Base-by-base conservation (phyloP, 2,329 filamentous ascomycete species). In the Lecanicillium sp. region DNA sequence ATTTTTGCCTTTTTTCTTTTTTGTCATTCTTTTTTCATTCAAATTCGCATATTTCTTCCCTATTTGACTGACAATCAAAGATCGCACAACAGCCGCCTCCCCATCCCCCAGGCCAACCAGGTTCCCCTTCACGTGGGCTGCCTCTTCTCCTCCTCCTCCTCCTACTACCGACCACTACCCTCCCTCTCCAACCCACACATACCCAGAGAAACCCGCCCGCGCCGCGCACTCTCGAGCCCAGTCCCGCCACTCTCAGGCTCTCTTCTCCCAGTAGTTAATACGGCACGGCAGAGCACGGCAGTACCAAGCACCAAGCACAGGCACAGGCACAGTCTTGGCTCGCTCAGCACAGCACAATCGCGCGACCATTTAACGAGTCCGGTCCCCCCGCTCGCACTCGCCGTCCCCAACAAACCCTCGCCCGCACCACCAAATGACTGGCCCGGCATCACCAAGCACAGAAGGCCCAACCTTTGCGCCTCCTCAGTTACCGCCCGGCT, bases 401-500 rank as follows among this genome's bases (percentile, higher is more conserved):
- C 26, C 26, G 20, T 23, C 27, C 35, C 24, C 14, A 20, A 48
- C 52, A 50, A 52, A 48, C 47, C 37, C 54, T 50, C 51, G 49
- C 52, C 52, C n/a, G n/a, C n/a, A n/a, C 43, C 49, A 50, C 15
- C 26, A 36, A 53, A 81, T 81, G 78, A 70, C 76, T 60, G 78
- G 77, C 58, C 72, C 78, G 60, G 70, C 71, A 56, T 79, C 78
- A 55, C 78, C 78, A 53, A 71, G 73, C 65, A 72, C 73, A 64
- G 75, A 78, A 60, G 78, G 78, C 59, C 78, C 78, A 55, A 76
- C 75, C 59, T 79, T 72, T 58, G 73, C 70, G 54, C 81, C 81
- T 54, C 81, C 81, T 40, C 68, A 71, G 39, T 72, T 84, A 44
- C 81, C 81, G 42, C 67, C 78, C 11, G 81, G 81, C 58, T 85